A percentile compares a stretch with the other conserved stretches of the same genome.
Conservation (phyloP, 495 filamentous ascomycete species). For the Pseudevernia furfuracea region DNA sequence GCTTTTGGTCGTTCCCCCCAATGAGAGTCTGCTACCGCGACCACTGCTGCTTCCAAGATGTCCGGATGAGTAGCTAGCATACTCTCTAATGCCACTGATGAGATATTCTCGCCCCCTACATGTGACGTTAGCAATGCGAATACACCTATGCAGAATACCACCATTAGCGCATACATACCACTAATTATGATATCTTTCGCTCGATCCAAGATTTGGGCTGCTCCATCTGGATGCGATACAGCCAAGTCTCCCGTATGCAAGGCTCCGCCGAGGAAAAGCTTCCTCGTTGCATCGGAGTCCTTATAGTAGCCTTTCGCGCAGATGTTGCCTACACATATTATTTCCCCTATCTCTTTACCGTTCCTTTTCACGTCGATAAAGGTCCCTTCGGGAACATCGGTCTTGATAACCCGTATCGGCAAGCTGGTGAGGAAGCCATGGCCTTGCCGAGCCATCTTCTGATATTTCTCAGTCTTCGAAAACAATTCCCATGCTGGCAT, state of each 20-base stretch:
- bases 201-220: constrained; percentile 84
- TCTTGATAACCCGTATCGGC: constrained; percentile 75
- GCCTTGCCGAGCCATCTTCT: constrained; percentile 83
- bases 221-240: constrained; percentile 83
- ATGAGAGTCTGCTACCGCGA: constrained; percentile 80
- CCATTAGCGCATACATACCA: constrained; percentile 53
- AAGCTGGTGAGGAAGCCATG: constrained; percentile 85
- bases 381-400: constrained; percentile 56
- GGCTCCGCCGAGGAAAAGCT: constrained; percentile 81
- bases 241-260: constrained; percentile 87
- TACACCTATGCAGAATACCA: not conserved
- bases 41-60: constrained; percentile 83
- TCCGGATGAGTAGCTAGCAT: constrained; percentile 87
- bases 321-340: constrained; percentile 86
- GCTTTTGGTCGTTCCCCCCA: constrained; percentile 96
- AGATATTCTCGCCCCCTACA: constrained; percentile 91
- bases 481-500: constrained; percentile 74
- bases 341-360: constrained; percentile 88
- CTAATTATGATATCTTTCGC: constrained; percentile 98
- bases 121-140: not conserved
- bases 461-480: constrained; percentile 63
- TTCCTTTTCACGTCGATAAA: constrained; percentile 70
- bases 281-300: constrained; percentile 76
- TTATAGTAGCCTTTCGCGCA: constrained; percentile 89
- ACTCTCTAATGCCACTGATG: constrained; percentile 80